Conservation (phyloP, 83 land plant genomes). For the Picea abies region DNA sequence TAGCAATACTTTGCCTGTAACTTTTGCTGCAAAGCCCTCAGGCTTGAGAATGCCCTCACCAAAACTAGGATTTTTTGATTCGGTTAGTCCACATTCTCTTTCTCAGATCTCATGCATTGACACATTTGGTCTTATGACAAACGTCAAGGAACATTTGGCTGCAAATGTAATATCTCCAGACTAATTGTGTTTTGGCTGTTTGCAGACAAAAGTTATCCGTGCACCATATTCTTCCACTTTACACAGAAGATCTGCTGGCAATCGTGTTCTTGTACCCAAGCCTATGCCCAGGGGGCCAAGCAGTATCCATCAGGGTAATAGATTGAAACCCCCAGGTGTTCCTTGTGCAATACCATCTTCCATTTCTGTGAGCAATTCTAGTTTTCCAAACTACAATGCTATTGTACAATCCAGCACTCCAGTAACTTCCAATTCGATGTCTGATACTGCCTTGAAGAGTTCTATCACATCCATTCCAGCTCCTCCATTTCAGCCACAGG, state of each 20-base stretch:
- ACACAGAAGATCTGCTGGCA: not conserved
- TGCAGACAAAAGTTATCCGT: slow-evolving; percentile 10
- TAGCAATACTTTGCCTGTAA: not conserved
- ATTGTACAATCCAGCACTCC: slow-evolving; percentile 2
- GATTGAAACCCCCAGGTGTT: slow-evolving; percentile 3
- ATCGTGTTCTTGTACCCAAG: not conserved
- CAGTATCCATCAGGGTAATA: slow-evolving; percentile 2
- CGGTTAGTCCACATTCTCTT: not conserved
- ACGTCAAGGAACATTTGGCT: not conserved
- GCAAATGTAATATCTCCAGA: slow-evolving; percentile 5
- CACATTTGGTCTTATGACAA: not conserved
- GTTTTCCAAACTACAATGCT: not conserved
- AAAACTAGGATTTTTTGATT: slow-evolving; percentile 5
- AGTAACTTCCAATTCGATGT: not conserved
- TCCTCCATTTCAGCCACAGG: not conserved
- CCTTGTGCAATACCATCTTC: not conserved
- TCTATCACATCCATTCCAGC: slow-evolving; percentile 5
- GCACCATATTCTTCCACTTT: not conserved
- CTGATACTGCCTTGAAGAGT: not conserved
- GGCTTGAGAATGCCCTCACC: slow-evolving; percentile 15
- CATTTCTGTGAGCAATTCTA: too few relatives aligned
- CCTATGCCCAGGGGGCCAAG: not conserved
- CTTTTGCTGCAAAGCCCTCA: slow-evolving; percentile 1
- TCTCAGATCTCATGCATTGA: not conserved
- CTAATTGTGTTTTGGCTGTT: slow-evolving; percentile 1